These are phyloP conservation scores for Rugonectria rugulosa DNA, from an alignment of 2,329 filamentous ascomycete genomes.

Conservation along the genomic window DNA sequence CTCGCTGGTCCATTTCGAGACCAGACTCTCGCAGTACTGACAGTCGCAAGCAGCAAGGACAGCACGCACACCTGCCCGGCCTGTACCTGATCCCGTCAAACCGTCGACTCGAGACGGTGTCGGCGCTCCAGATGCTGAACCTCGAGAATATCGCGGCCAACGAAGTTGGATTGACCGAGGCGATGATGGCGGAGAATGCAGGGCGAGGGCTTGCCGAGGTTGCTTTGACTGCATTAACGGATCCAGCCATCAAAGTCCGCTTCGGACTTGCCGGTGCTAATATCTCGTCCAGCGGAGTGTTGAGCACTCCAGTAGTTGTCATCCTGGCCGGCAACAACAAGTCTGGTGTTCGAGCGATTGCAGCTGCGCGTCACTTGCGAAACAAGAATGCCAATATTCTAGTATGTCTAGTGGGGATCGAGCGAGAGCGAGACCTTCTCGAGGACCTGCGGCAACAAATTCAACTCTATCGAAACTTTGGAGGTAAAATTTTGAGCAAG, in stretches of 20 bases:
- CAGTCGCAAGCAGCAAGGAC: conserved; percentile 44
- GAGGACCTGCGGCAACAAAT: conserved; percentile 84
- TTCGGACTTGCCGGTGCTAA: conserved; percentile 52
- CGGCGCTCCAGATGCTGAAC: conserved; percentile 86
- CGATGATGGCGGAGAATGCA: conserved; percentile 91
- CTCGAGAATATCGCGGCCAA: conserved; percentile 90
- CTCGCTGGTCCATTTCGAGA: conserved; percentile 41
- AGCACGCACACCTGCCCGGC: conserved; percentile 53
- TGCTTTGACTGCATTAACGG: conserved; percentile 72
- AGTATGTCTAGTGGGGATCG: conserved; percentile 83
- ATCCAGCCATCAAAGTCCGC: conserved; percentile 66
- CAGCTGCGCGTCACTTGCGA: conserved; percentile 84
- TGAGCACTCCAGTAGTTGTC: conserved; percentile 59
- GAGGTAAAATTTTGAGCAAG: conserved; percentile 74
- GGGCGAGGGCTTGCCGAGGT: conserved; percentile 89
- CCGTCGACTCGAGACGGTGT: conserved; percentile 68
- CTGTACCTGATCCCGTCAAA: conserved; percentile 64
- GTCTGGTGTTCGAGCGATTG: conserved; percentile 82
- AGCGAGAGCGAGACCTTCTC: conserved; percentile 81
- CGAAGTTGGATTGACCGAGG: conserved; percentile 85
- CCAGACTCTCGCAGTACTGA: conserved; percentile 45
- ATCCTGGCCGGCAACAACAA: conserved; percentile 97
- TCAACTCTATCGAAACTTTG: conserved; percentile 83
- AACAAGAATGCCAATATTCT: conserved; percentile 84
- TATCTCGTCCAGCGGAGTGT: conserved; percentile 39